These are phyloP conservation scores for Panicum hallii DNA, from an alignment of 202 grass and related monocot genomes.

Conservation along the genomic window DNA sequence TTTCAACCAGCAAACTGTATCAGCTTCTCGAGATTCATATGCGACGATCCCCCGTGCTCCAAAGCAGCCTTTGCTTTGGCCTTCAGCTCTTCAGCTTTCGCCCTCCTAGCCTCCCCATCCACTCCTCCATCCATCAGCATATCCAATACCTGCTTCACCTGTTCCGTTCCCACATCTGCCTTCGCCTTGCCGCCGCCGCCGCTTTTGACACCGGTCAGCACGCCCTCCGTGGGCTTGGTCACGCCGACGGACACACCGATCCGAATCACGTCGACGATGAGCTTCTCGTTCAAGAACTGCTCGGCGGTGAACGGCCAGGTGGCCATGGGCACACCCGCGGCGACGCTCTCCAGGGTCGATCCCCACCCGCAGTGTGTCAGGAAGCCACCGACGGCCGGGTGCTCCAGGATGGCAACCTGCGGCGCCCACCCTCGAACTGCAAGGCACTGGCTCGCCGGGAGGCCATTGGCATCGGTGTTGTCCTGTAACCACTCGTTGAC, in stretches of 20 bases:
- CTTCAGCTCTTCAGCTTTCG: slow-evolving; percentile 42
- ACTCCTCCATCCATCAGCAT: slow-evolving; percentile 53
- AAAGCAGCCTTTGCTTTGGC: slow-evolving; percentile 48
- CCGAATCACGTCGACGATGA: slow-evolving; percentile 67
- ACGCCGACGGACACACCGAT: slow-evolving; percentile 61
- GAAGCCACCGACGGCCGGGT: slow-evolving; percentile 47
- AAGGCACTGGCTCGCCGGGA: slow-evolving; percentile 25
- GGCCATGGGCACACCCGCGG: slow-evolving; percentile 48
- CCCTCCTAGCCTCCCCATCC: slow-evolving; percentile 40
- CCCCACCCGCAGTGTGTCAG: slow-evolving; percentile 66
- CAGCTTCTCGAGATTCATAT: slow-evolving; percentile 54
- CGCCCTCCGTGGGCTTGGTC: slow-evolving; percentile 21
- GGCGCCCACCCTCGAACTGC: slow-evolving; percentile 55
- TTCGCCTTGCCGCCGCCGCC: neutral
- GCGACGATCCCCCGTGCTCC: slow-evolving; percentile 56
- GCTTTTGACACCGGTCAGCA: slow-evolving; percentile 2
- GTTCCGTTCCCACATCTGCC: slow-evolving; percentile 47
- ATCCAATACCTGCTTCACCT: slow-evolving; percentile 49
- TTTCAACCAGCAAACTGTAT: slow-evolving; percentile 40
- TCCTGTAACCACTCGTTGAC: slow-evolving; percentile 33
- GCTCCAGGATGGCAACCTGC: slow-evolving; percentile 58
- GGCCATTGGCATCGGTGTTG: slow-evolving; percentile 24
- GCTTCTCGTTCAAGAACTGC: slow-evolving; percentile 74
- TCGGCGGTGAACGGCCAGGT: slow-evolving; percentile 51
- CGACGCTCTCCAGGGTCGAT: slow-evolving; percentile 57